Evolutionary conservation across 805 yeast species (phyloP), one percentile per base, ranked within the genome.

Genomic region (Yarrowia divulgata): DNA sequence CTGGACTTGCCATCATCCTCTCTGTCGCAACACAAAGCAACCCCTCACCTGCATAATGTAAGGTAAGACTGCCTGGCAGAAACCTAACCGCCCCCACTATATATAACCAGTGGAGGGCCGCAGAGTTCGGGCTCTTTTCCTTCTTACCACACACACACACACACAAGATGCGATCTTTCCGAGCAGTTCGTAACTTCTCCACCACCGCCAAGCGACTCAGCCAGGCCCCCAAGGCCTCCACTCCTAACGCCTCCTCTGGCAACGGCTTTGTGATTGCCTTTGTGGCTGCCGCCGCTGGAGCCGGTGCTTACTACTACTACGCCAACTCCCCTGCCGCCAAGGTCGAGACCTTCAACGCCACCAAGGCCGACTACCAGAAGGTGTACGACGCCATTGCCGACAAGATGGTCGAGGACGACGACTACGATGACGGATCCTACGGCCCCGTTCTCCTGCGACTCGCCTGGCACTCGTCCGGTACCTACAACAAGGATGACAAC

Each of bases 391-490:
- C 84, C 55, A 90, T 91, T 79, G 97, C 97, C 9, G 74, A 79
- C 49, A 87, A 87, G 73, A 76, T 90, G 32, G 81, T 71, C 8
- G 77, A 74, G 52, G 76, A 70, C n/a, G 74, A 74, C 62, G 75
- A 73, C 39, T 88, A 85, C 75, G 93, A 89, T 73, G 88, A 87
- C 72, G 88, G 90, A 23, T 85, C 88, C 3, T 83, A 87, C 71
- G 95, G 91, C 0, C 96, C 96, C 6, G 85, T 87, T 29, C 79
- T 90, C 54, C 85, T 90, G 19, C 84, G 95, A 74, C 82, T 90
- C 62, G 88, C 95, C 32, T 90, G 95, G 95, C 95, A 90, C 75
- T 82, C 88, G 48, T 85, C 90, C 72, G 95, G 93, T n/a, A 89
- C 93, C n/a, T 90, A 81, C 76, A 89, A 89, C 72, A 80, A 80